Conservation (phyloP, 2,329 filamentous ascomycete genomes). For the Fusarium kyushuense region DNA sequence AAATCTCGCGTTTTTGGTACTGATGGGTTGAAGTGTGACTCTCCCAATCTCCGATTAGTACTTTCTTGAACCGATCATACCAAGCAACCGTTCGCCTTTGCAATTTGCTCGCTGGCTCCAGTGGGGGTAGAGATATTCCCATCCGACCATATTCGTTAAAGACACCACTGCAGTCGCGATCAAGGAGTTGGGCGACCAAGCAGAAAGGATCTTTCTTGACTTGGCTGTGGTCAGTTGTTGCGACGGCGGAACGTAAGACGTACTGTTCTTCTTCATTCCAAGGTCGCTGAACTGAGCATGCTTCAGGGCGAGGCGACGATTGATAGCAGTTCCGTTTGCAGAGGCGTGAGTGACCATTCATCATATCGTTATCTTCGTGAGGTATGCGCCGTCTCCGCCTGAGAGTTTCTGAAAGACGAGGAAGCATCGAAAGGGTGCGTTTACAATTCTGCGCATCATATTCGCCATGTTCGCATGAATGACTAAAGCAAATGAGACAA, state of each 20-base stretch:
- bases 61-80: conserved; percentile 69
- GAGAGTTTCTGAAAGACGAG: conserved; percentile 52
- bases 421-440: conserved; percentile 63
- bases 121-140: conserved; percentile 44
- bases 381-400: conserved; percentile 44
- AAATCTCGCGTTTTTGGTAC: conserved; percentile 67
- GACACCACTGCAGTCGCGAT: conserved; percentile 66
- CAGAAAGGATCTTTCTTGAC: conserved; percentile 61
- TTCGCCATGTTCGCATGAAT: conserved; percentile 72
- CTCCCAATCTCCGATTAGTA: conserved; percentile 66
- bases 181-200: conserved; percentile 62
- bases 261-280: conserved; percentile 65
- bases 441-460: conserved; percentile 67
- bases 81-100: conserved; percentile 62
- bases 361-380: conserved; percentile 2
- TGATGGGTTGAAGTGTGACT: conserved; percentile 67
- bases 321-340: conserved; percentile 60
- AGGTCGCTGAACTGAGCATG: conserved; percentile 35
- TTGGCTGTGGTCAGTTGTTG: conserved; percentile 57
- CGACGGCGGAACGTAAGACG: conserved; percentile 61
- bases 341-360: conserved; percentile 42
- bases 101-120: conserved; percentile 47
- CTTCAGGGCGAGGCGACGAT: conserved; percentile 40
- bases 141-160: conserved; percentile 51
- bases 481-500: conserved; percentile 70